Percentiles rank a stretch among this genome's conserved stretches.
Evolutionary conservation across 352 stramenopile genomes (phyloP).

Genomic region (Pilasporangium apinafurcum): DNA sequence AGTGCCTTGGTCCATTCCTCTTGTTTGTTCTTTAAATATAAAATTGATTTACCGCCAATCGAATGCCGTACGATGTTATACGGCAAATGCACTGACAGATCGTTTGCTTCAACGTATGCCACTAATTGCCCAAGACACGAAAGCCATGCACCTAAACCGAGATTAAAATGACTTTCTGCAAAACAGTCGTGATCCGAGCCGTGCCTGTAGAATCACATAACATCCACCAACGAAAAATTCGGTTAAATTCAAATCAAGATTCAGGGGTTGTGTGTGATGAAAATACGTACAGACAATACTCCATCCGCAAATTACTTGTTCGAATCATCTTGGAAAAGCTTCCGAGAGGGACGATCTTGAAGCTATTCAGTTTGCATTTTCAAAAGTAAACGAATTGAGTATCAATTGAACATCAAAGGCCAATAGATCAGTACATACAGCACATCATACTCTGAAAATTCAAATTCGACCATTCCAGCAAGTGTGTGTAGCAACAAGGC

Average conservation of each 20-base stretch:
- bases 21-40: conserved; percentile 79
- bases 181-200: conserved; percentile 83
- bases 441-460: conserved; percentile 63
- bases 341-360: conserved; percentile 81
- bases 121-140: conserved; percentile 71
- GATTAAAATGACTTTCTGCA: conserved; percentile 80
- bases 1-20: conserved; percentile 83
- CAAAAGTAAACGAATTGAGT: conserved; percentile 2
- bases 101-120: conserved; percentile 36
- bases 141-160: conserved; percentile 75
- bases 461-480: conserved; percentile 40
- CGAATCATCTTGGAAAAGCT: conserved; percentile 86
- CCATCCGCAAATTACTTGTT: conserved; percentile 69
- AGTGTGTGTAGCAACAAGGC: conserved; percentile 66
- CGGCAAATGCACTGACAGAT: conserved; percentile 57
- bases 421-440: no score
- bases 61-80: conserved; percentile 79
- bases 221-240: background rate
- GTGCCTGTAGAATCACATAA: conserved; percentile 37
- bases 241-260: no score
- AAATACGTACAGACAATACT: conserved; percentile 66
- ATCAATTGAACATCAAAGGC: background rate
- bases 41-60: conserved; percentile 59
- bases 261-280: conserved; percentile 1
- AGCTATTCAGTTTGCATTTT: conserved; percentile 24